Conservation (phyloP, 495 filamentous ascomycete genomes). For the Hyaloscypha finlandica region DNA sequence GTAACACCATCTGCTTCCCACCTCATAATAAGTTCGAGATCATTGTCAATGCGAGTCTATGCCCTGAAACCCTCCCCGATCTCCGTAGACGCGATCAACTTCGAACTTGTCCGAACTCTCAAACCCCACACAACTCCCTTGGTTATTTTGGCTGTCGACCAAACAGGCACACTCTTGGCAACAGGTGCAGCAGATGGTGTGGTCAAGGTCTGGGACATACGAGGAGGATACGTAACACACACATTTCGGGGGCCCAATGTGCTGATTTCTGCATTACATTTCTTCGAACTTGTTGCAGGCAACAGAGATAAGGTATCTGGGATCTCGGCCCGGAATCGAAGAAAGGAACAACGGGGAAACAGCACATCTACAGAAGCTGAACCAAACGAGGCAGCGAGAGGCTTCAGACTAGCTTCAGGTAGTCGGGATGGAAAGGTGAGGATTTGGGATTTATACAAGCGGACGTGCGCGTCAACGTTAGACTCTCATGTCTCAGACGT, state of each 20-base stretch:
- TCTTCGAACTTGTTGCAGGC: constrained; percentile 72
- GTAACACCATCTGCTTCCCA: constrained; percentile 87
- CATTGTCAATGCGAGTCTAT: constrained; percentile 92
- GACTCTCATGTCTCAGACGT: constrained; percentile 95
- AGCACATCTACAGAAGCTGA: constrained; percentile 47
- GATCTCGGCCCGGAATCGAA: constrained; percentile 32
- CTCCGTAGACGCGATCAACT: constrained; percentile 53
- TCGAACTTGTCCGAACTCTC: constrained; percentile 71
- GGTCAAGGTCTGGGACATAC: constrained; percentile 96
- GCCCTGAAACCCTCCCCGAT: constrained; percentile 61
- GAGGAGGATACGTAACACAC: constrained; percentile 88
- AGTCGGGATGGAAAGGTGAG: constrained; percentile 89
- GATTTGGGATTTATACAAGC: constrained; percentile 88
- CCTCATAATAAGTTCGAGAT: constrained; percentile 87
- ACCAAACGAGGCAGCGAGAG: constrained; percentile 42
- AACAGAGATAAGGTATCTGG: constrained; percentile 37
- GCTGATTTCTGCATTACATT: constrained; percentile 84
- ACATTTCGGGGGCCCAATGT: constrained; percentile 92
- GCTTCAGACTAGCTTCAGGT: constrained; percentile 85
- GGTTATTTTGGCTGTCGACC: constrained; percentile 78
- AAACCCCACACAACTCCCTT: constrained; percentile 93
- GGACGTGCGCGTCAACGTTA: constrained; percentile 68
- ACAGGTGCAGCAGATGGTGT: constrained; percentile 90
- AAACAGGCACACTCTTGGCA: constrained; percentile 84
- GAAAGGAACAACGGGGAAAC: constrained; percentile 35